Base-by-base conservation (phyloP, 331 rosid species). In the Telfairia occidentalis region DNA sequence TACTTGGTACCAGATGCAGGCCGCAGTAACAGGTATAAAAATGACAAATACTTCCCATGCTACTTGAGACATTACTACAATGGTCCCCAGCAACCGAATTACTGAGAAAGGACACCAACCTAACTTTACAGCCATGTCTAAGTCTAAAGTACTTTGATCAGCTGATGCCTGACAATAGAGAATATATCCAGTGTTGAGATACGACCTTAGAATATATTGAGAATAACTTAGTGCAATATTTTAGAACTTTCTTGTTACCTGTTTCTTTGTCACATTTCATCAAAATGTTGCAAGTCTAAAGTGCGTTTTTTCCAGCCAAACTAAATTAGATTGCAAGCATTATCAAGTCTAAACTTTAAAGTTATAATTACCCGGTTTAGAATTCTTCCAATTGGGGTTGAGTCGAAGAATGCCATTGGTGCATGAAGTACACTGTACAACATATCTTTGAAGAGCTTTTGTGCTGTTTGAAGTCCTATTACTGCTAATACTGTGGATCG, bases 1-100 rank as follows among this genome's bases (percentile, higher is more conserved):
- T 86, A 95, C 99, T 82, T 95, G 97, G 86, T 88, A 95, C 96
- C 97, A 95, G 60, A 92, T 76, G 90, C 99, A 95, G 77, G 91
- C 57, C 38, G 80, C 97, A 57, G 89, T 87, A 42, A 89, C 92
- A 34, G 97, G 99, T 79, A 95, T 82, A 84, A 95, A 90, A 80
- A 95, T 86, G 83, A 82, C 87, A 79, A 95, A 95, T 30, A 95
- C 96, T 90, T 95, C 88, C 98, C 98, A 91, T 40, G 96, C 96
- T 76, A 89, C 97, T 69, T 95, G 98, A 28, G 93, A 95, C 98
- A 95, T 95, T 65, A 95, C 97, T 38, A 90, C 96, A 82, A 95
- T 79, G 71, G 96, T 95, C 43, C 98, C 96, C 1, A 91, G 75
- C 76, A 95, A 84, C 81, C 89, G 96, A 77, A 91, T 90, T 53